Evolutionary conservation across 257 asterid species (phyloP).

Genomic region (Mentha longifolia): DNA sequence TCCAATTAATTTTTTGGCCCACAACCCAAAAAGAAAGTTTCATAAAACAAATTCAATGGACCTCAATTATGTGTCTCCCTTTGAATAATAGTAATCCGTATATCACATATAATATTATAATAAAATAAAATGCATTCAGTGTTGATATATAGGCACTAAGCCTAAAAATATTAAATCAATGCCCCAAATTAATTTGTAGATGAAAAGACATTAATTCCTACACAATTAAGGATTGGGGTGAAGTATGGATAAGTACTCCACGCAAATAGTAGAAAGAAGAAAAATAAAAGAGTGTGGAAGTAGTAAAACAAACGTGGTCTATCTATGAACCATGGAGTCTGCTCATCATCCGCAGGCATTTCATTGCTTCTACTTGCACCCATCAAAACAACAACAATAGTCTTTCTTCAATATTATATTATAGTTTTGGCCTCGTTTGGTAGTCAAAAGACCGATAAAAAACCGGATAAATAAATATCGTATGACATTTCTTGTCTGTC

Average conservation of each 20-base stretch:
- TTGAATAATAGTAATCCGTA: too few relatives aligned
- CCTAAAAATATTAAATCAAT: neutral
- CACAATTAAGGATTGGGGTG: constrained; percentile 9
- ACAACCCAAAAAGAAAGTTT: too few relatives aligned
- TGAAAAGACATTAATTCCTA: neutral
- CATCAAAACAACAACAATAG: constrained; percentile 19
- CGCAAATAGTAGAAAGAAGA: constrained; percentile 30
- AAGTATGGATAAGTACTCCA: constrained; percentile 32
- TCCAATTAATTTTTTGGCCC: too few relatives aligned
- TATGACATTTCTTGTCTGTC: too few relatives aligned
- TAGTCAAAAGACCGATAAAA: too few relatives aligned
- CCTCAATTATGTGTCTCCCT: too few relatives aligned
- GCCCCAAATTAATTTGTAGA: neutral
- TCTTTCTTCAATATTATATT: neutral
- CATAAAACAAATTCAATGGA: too few relatives aligned
- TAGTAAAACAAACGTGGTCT: constrained; percentile 36
- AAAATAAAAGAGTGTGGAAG: constrained; percentile 28
- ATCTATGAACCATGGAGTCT: constrained; percentile 5
- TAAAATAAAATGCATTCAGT: constrained; percentile 6
- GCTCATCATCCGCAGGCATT: too few relatives aligned
- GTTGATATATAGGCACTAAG: neutral
- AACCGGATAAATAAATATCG: too few relatives aligned
- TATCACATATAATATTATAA: too few relatives aligned
- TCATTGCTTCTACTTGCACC: constrained; percentile 1
- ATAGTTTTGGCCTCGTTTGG: too few relatives aligned